phyloP scores from a whole-genome alignment of 805 yeast genomes.

The Lipomyces sp. region DNA sequence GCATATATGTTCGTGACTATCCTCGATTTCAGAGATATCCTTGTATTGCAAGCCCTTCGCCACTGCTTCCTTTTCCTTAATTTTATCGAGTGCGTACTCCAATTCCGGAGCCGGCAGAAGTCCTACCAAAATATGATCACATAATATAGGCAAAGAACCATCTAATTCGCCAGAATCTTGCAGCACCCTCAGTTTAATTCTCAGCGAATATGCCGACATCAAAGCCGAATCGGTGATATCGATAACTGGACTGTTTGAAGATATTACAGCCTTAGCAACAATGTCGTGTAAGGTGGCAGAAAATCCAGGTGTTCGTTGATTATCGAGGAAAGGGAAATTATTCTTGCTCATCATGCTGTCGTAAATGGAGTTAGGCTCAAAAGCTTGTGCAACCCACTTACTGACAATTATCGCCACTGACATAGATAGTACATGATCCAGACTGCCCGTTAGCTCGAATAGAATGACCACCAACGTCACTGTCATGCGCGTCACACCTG shows the following conservation, averaged over 20 bases:
- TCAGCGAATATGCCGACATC: conserved; percentile 37
- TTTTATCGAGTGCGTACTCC: conserved; percentile 50
- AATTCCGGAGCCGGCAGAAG: conserved; percentile 50
- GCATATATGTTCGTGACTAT: conserved; percentile 31
- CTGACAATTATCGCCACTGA: conserved; percentile 56
- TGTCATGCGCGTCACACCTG: conserved; percentile 55
- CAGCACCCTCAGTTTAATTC: conserved; percentile 40
- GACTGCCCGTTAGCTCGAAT: conserved; percentile 55
- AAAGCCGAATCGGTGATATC: conserved; percentile 42
- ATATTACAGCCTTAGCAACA: conserved; percentile 34
- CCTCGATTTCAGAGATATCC: conserved; percentile 20
- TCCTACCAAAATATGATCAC: conserved; percentile 43
- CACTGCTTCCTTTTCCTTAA: conserved; percentile 32
- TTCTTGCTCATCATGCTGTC: conserved; percentile 48
- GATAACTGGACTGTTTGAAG: conserved; percentile 33
- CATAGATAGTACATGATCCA: conserved; percentile 56
- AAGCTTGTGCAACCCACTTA: conserved; percentile 52
- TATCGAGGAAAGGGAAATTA: conserved; percentile 54
- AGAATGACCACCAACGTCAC: conserved; percentile 51
- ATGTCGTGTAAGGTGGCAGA: conserved; percentile 43
- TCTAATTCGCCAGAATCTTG: conserved; percentile 47
- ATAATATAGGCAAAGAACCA: conserved; percentile 52
- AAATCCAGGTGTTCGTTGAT: conserved; percentile 40
- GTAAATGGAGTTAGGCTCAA: conserved; percentile 52
- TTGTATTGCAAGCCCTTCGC: conserved; percentile 23